phyloP scores from a whole-genome alignment of 306 rosid genomes.

The Quillaja saponaria region DNA sequence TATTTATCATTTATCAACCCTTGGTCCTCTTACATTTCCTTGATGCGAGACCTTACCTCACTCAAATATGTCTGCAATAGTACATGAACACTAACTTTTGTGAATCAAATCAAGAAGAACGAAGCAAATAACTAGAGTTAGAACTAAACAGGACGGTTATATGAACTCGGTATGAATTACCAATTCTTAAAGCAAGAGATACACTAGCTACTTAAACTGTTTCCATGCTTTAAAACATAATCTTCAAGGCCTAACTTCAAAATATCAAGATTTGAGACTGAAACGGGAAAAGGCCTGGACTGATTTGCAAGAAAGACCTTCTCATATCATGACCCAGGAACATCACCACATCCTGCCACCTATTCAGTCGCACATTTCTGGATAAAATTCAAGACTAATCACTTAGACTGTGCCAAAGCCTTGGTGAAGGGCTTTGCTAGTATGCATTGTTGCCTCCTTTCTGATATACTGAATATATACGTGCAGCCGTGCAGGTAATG shows the following conservation, averaged over 20 bases:
- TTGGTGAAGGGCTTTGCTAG: conserved; percentile 21
- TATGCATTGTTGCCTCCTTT: conserved; percentile 3
- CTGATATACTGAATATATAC: neutral
- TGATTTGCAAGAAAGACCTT: conserved; percentile 57
- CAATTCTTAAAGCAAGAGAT: conserved; percentile 59
- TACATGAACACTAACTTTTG: conserved; percentile 7
- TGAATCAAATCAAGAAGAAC: neutral
- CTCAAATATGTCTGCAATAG: conserved; percentile 8
- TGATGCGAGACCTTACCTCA: conserved; percentile 2
- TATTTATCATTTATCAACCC: conserved; percentile 19
- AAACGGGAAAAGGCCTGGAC: conserved; percentile 34
- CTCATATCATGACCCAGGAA: conserved; percentile 52
- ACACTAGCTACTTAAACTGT: conserved; percentile 45
- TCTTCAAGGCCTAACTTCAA: conserved; percentile 74
- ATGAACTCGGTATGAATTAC: conserved; percentile 44
- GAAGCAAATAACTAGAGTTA: neutral
- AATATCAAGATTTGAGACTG: conserved; percentile 64
- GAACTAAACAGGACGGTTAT: conserved; percentile 14
- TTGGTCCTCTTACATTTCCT: conserved; percentile 7
- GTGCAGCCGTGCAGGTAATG: conserved; percentile 7
- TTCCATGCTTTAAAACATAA: conserved; percentile 74
- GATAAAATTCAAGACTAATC: conserved; percentile 28
- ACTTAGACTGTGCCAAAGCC: conserved; percentile 22
- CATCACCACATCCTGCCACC: conserved; percentile 52
- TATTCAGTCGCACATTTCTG: conserved; percentile 75